These are phyloP conservation scores for Beta vulgaris DNA, from an alignment of 148 eudicot species.

Conservation along the genomic window DNA sequence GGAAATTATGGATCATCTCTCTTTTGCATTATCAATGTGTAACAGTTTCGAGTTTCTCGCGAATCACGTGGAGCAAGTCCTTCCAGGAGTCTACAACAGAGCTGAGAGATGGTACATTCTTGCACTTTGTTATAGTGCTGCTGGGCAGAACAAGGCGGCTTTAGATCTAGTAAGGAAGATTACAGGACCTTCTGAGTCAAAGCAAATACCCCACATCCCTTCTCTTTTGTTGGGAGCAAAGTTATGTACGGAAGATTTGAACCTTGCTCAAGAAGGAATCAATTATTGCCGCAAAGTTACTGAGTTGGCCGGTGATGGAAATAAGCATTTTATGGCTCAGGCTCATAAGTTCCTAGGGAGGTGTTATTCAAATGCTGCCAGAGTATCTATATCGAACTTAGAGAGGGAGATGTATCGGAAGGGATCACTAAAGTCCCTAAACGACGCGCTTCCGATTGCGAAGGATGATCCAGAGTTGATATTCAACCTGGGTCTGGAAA, in stretches of 20 bases:
- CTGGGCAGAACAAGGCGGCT: constrained; percentile 61
- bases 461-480: constrained; percentile 58
- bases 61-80: constrained; percentile 62
- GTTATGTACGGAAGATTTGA: constrained; percentile 56
- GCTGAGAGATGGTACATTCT: constrained; percentile 90
- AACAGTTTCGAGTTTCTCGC: constrained; percentile 70
- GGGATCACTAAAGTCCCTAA: constrained; percentile 49
- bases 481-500: constrained; percentile 63
- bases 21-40: constrained; percentile 69
- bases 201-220: constrained; percentile 51
- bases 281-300: constrained; percentile 47
- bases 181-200: constrained; percentile 57
- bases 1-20: constrained; percentile 67
- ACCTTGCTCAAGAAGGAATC: constrained; percentile 62
- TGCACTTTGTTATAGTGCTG: constrained; percentile 82
- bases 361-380: constrained; percentile 80
- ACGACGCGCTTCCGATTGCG: constrained; percentile 33
- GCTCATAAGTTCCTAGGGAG: constrained; percentile 73
- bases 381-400: constrained; percentile 45
- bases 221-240: constrained; percentile 79
- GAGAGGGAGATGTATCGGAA: constrained; percentile 49
- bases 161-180: constrained; percentile 59
- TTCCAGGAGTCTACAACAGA: constrained; percentile 66
- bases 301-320: constrained; percentile 38
- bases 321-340: constrained; percentile 54